Base-by-base conservation (phyloP, 1,284 basidiomycete species). In the Pseudozyma thailandica region DNA sequence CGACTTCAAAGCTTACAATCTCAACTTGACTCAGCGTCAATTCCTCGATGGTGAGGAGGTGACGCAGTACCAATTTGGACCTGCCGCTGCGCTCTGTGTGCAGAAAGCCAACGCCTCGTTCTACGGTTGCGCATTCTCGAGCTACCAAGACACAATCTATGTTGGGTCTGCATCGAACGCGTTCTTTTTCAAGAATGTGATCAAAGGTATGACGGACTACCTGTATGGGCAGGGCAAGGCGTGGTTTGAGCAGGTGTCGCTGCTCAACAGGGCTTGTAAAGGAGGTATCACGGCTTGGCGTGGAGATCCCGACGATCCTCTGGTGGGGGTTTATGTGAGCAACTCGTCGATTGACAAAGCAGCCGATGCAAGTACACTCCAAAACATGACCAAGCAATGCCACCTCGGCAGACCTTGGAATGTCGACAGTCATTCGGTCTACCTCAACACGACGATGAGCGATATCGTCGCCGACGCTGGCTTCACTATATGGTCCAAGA, bases 1-100 rank as follows among this genome's bases (percentile, higher is more conserved):
- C 13, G 53, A 71, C 31, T 71, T 71, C 43, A 60, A 61, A n/a
- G 62, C 68, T 12, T 71, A 71, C 57, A 71, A 71, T 35, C 60
- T 71, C 42, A 43, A 71, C 30, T 65, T 71, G 21, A 27, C 31
- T 20, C 61, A 71, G 26, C 52, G 62, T 4, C 61, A 64, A 35
- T 54, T 49, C 28, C 16, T 33, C 27, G 9, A 65, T 6, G 57
- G 62, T 6, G 13, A 39, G 12, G 52, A 54, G 12, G 41, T 65
- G 2, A 65, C 53, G 9, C 37, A 65, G 23, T 50, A 61, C 27
- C 61, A 71, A 30, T 47, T 65, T 3, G 68, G 68, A 9, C 68
- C 68, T 2, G 28, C 62, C 10, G 68, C 68, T 1, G 68, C 68
- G 4, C 28, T 71, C 4, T 71, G 61, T 21, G 58, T 65, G 1